Conservation (phyloP, 495 filamentous ascomycete genomes). For the Entonaema liquescens region DNA sequence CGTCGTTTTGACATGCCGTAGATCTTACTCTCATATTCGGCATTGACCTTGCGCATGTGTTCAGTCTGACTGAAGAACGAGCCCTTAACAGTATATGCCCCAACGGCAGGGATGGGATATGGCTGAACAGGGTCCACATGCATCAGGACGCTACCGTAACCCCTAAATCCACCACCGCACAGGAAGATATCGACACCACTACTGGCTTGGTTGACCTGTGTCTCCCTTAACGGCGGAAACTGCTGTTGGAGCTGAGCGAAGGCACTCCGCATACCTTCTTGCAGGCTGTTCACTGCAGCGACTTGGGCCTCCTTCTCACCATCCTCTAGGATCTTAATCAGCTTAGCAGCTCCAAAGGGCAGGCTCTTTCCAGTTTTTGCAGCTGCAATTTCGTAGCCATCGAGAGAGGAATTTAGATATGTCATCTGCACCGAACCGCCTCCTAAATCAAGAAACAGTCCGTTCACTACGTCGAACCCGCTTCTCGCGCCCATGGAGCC, state of each 20-base stretch:
- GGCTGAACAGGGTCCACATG: slow-evolving; percentile 69
- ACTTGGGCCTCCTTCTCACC: slow-evolving; percentile 53
- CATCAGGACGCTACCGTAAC: slow-evolving; percentile 89
- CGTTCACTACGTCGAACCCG: slow-evolving; percentile 65
- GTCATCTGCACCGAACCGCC: slow-evolving; percentile 93
- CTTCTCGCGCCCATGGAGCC: slow-evolving; percentile 87
- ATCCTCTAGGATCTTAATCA: slow-evolving; percentile 68
- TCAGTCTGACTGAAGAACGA: slow-evolving; percentile 69
- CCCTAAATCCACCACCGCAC: slow-evolving; percentile 89
- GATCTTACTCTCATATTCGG: slow-evolving; percentile 65
- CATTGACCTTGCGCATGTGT: slow-evolving; percentile 64
- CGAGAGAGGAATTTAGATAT: slow-evolving; percentile 70
- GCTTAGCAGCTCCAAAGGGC: slow-evolving; percentile 87
- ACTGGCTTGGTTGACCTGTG: slow-evolving; percentile 49
- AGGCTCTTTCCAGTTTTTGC: slow-evolving; percentile 63
- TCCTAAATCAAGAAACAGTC: slow-evolving; percentile 87
- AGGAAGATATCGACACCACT: slow-evolving; percentile 80
- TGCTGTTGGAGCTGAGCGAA: slow-evolving; percentile 67
- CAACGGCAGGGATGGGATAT: slow-evolving; percentile 87
- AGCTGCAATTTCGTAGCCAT: slow-evolving; percentile 55
- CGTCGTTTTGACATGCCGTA: slow-evolving; percentile 87
- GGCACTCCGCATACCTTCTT: slow-evolving; percentile 66
- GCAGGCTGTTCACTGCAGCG: slow-evolving; percentile 65
- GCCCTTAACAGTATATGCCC: slow-evolving; percentile 74
- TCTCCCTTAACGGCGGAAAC: slow-evolving; percentile 62